Evolutionary conservation across 2,329 filamentous ascomycete species (phyloP).

Genomic region (Ophiostoma perfectum): DNA sequence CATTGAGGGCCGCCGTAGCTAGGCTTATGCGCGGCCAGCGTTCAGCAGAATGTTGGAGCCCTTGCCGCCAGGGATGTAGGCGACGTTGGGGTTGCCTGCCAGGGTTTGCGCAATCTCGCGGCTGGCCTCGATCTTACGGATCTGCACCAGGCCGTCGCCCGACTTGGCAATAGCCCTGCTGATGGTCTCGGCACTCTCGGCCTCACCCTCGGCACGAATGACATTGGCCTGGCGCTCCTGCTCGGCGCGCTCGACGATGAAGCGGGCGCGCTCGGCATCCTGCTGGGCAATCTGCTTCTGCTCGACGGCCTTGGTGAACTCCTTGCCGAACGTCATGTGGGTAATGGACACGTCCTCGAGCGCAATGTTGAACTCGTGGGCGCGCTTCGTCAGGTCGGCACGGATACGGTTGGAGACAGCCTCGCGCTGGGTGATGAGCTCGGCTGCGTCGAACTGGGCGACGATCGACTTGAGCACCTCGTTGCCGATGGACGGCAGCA

Average conservation of each 20-base stretch:
- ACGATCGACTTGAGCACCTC: slow-evolving; percentile 98
- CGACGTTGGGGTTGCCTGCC: slow-evolving; percentile 87
- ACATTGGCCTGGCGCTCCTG: slow-evolving; percentile 98
- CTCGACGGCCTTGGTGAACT: slow-evolving; percentile 97
- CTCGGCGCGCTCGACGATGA: slow-evolving; percentile 98
- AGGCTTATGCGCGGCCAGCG: slow-evolving; percentile 40
- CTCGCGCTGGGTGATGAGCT: slow-evolving; percentile 98
- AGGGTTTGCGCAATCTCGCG: slow-evolving; percentile 91
- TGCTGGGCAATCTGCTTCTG: slow-evolving; percentile 99
- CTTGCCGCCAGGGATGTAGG: slow-evolving; percentile 78
- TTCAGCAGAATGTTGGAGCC: slow-evolving; percentile 49
- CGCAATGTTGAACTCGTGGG: slow-evolving; percentile 96
- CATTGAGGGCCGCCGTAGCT: background rate
- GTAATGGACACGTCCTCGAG: slow-evolving; percentile 99
- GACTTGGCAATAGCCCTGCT: slow-evolving; percentile 83
- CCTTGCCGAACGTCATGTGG: slow-evolving; percentile 99
- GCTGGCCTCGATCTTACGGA: slow-evolving; percentile 93
- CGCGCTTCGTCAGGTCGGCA: slow-evolving; percentile 83
- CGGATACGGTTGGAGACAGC: slow-evolving; percentile 94
- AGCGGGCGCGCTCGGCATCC: slow-evolving; percentile 92
- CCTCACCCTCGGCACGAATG: slow-evolving; percentile 95
- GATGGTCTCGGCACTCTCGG: slow-evolving; percentile 93
- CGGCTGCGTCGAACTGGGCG: slow-evolving; percentile 96
- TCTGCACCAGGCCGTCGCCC: slow-evolving; percentile 90
- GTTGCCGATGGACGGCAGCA: slow-evolving; percentile 95